Evolutionary conservation across 176 grass and related monocot genomes (phyloP).

Genomic region (Areca catechu): DNA sequence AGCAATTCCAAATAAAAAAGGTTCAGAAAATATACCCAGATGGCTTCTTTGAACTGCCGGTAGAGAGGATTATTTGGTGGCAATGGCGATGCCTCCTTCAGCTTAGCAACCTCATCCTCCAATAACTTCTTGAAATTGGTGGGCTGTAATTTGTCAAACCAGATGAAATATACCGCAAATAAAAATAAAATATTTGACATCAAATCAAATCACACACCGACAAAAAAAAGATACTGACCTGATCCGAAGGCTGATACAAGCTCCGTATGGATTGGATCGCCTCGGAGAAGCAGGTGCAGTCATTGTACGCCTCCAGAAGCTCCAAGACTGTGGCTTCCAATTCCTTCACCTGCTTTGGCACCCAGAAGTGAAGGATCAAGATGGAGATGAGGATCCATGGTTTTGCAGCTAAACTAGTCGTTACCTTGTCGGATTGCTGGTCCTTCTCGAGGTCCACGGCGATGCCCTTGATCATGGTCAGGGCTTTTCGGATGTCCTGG

Average conservation of each 20-base stretch:
- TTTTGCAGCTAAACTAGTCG: not conserved
- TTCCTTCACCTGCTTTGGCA: slow-evolving; percentile 42
- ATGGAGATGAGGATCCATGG: slow-evolving; percentile 1
- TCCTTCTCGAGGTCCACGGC: slow-evolving; percentile 66
- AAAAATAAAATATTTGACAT: not conserved
- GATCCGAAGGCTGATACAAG: slow-evolving; percentile 58
- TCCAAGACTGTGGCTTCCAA: slow-evolving; percentile 46
- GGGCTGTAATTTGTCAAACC: slow-evolving; percentile 15
- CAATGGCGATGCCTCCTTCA: slow-evolving; percentile 29
- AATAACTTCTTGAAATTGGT: slow-evolving; percentile 63
- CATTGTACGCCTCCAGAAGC: slow-evolving; percentile 49
- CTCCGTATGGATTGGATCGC: slow-evolving; percentile 37
- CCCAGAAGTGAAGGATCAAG: not conserved
- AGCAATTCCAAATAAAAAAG: not conserved
- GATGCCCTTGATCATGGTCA: slow-evolving; percentile 46
- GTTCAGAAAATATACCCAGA: slow-evolving; percentile 50
- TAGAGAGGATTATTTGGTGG: slow-evolving; percentile 43
- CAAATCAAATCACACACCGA: not conserved
- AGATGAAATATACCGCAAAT: not conserved
- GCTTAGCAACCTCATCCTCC: slow-evolving; percentile 41
- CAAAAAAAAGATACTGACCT: slow-evolving; percentile 22
- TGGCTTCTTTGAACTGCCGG: slow-evolving; percentile 67
- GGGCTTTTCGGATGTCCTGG: slow-evolving; percentile 75
- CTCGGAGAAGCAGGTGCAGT: slow-evolving; percentile 43
- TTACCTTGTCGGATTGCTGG: slow-evolving; percentile 36